These are phyloP conservation scores for Fusarium sp. DNA, from an alignment of 2,329 filamentous ascomycete species.

Conservation along the genomic window DNA sequence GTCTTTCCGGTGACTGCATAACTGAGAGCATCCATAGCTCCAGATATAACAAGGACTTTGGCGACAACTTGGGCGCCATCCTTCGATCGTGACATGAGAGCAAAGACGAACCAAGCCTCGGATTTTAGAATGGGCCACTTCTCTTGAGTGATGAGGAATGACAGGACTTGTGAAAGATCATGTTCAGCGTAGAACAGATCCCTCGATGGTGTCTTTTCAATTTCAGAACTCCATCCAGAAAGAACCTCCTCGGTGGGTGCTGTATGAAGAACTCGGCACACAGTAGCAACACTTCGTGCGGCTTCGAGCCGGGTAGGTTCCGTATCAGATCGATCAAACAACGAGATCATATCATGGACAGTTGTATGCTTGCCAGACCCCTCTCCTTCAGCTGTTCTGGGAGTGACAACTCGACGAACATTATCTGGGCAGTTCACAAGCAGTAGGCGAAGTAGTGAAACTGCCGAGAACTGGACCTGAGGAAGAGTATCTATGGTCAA, in stretches of 20 bases:
- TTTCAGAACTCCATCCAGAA: conserved; percentile 48
- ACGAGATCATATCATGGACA: conserved; percentile 50
- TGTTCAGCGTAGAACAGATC: conserved; percentile 60
- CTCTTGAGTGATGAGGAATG: conserved; percentile 64
- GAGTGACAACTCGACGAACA: conserved; percentile 59
- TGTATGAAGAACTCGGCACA: conserved; percentile 67
- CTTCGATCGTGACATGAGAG: conserved; percentile 65
- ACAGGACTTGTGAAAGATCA: conserved; percentile 55
- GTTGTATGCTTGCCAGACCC: conserved; percentile 45
- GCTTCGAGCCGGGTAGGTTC: conserved; percentile 69
- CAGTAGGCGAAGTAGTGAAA: conserved; percentile 67
- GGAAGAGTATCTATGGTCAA: conserved; percentile 62
- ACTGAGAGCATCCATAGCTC: conserved; percentile 57
- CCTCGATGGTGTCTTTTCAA: conserved; percentile 1
- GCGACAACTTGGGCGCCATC: conserved; percentile 61
- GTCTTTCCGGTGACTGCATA: conserved; percentile 60
- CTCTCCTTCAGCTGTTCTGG: conserved; percentile 49
- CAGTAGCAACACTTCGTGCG: conserved; percentile 61
- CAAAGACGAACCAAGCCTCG: conserved; percentile 71
- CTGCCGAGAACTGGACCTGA: conserved; percentile 69
- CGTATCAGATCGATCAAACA: conserved; percentile 54
- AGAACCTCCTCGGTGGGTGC: conserved; percentile 45
- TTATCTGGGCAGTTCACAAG: conserved; percentile 64
- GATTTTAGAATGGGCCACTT: conserved; percentile 70
- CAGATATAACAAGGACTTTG: conserved; percentile 54